phyloP scores from a whole-genome alignment of 345 rosid genomes.

The Eucalyptus camaldulensis region DNA sequence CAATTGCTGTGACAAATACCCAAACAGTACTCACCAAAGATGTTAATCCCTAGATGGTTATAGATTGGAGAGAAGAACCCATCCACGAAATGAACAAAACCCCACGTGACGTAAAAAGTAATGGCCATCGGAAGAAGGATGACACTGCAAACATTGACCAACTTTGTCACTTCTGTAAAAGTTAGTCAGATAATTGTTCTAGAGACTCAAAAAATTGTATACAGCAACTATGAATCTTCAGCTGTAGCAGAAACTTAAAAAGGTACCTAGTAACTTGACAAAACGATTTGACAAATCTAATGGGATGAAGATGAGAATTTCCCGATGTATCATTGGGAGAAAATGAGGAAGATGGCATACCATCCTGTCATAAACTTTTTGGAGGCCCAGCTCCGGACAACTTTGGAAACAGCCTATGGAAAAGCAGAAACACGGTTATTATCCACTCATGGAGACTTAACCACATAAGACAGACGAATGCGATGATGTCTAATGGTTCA shows the following conservation, averaged over 20 bases:
- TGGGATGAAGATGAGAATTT: neutral
- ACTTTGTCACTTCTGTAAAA: neutral
- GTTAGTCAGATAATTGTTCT: neutral
- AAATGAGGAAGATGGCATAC: slow-evolving; percentile 1
- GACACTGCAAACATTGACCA: slow-evolving; percentile 21
- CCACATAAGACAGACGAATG: neutral
- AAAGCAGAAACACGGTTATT: neutral
- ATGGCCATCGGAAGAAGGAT: slow-evolving; percentile 43
- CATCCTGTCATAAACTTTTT: slow-evolving; percentile 57
- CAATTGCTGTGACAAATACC: neutral
- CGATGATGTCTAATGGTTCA: neutral
- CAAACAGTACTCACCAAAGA: slow-evolving; percentile 27
- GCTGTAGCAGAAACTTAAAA: neutral
- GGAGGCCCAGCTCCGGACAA: slow-evolving; percentile 43
- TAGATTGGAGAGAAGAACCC: slow-evolving; percentile 53
- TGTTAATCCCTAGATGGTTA: slow-evolving; percentile 34
- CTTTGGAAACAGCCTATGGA: slow-evolving; percentile 30
- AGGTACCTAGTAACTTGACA: neutral
- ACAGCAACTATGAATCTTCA: neutral
- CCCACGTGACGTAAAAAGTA: slow-evolving; percentile 46
- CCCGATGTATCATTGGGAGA: neutral
- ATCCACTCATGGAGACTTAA: neutral
- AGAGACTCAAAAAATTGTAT: neutral
- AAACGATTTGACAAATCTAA: neutral
- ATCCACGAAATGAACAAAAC: slow-evolving; percentile 47